These are phyloP conservation scores for Beauveria sp. DNA, from an alignment of 2,329 filamentous ascomycete genomes.

Conservation along the genomic window DNA sequence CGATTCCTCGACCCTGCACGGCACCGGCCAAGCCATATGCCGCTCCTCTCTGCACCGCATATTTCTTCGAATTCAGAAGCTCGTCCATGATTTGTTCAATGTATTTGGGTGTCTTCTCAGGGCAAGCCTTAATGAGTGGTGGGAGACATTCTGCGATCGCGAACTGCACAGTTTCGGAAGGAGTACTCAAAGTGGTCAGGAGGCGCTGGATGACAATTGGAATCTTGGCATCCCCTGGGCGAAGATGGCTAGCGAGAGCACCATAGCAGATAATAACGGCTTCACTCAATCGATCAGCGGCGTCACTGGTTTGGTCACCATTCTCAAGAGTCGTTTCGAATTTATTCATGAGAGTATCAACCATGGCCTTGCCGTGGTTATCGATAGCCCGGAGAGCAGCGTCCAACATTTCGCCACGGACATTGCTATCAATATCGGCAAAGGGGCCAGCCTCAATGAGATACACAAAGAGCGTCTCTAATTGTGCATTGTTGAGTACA, in stretches of 20 bases:
- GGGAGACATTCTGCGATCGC: constrained; percentile 92
- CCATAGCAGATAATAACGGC: constrained; percentile 97
- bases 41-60: constrained; percentile 85
- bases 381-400: constrained; percentile 78
- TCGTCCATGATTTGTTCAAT: constrained; percentile 73
- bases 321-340: constrained; percentile 85
- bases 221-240: constrained; percentile 76
- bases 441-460: constrained; percentile 80
- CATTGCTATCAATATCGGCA: constrained; percentile 69
- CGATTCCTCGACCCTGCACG: constrained; percentile 79
- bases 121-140: constrained; percentile 76
- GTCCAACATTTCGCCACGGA: constrained; percentile 86
- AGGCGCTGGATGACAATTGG: constrained; percentile 82
- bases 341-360: constrained; percentile 85
- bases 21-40: constrained; percentile 92
- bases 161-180: constrained; percentile 94
- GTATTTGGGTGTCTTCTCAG: constrained; percentile 71
- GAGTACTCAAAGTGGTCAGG: constrained; percentile 80
- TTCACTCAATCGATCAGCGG: constrained; percentile 86
- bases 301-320: constrained; percentile 72
- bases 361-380: constrained; percentile 68
- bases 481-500: constrained; percentile 57
- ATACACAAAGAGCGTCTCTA: constrained; percentile 76
- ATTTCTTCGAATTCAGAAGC: constrained; percentile 81
- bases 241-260: constrained; percentile 80